These are phyloP conservation scores for Lagerstroemia fauriei DNA, from an alignment of 441 rosid species.

Conservation along the genomic window DNA sequence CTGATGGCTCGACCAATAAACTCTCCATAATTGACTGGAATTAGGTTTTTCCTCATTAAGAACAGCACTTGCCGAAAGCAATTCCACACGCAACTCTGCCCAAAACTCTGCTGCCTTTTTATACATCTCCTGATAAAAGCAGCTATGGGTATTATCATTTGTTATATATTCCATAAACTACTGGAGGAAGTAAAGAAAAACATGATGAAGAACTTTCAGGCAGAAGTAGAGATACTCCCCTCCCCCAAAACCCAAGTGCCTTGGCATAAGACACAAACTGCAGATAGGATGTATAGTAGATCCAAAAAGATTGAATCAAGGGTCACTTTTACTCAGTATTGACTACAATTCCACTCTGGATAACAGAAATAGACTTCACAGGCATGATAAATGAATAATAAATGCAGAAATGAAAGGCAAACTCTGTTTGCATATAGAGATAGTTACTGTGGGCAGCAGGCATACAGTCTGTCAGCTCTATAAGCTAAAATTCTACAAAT, in stretches of 20 bases:
- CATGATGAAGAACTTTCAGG: background rate
- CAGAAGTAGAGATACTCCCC: background rate
- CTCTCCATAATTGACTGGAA: conserved; percentile 90
- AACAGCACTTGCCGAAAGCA: conserved; percentile 88
- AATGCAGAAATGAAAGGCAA: background rate
- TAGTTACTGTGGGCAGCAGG: background rate
- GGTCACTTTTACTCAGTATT: background rate
- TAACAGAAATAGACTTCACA: background rate
- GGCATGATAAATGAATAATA: background rate
- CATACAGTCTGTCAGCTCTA: background rate
- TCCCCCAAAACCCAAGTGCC: background rate
- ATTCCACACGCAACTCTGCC: conserved; percentile 96
- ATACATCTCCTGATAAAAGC: conserved; percentile 69
- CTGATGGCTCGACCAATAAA: conserved; percentile 99
- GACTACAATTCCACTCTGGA: background rate
- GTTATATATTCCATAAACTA: conserved; percentile 11
- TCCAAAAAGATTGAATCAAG: background rate
- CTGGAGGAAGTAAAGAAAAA: conserved; percentile 19
- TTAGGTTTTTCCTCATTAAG: conserved; percentile 75
- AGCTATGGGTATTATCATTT: background rate
- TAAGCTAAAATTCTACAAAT: background rate
- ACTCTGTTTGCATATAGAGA: background rate
- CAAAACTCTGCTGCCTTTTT: conserved; percentile 95
- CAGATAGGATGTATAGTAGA: background rate
- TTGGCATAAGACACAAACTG: background rate